These are phyloP conservation scores for Populus alba DNA, from an alignment of 345 rosid species.

Conservation along the genomic window DNA sequence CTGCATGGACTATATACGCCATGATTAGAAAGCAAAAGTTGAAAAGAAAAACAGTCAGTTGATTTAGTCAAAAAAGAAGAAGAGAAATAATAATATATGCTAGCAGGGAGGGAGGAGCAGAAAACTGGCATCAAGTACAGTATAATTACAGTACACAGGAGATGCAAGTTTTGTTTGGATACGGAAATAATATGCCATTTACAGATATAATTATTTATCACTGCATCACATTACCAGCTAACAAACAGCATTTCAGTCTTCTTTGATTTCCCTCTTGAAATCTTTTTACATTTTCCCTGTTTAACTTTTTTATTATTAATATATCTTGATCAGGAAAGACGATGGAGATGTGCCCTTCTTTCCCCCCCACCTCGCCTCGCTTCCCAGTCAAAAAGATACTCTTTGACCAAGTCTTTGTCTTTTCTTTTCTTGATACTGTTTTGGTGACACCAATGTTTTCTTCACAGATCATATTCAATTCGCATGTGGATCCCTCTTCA, in stretches of 20 bases:
- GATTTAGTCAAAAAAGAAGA: not conserved
- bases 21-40: too few species aligned
- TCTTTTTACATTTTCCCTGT: too few species aligned
- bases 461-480: not conserved
- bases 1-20: too few species aligned
- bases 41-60: not conserved
- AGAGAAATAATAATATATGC: not conserved
- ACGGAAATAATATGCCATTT: conserved; percentile 6
- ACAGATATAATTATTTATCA: not conserved
- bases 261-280: too few species aligned
- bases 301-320: too few species aligned
- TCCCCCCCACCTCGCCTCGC: not conserved
- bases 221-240: not conserved
- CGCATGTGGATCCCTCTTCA: not conserved
- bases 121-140: too few species aligned
- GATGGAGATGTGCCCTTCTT: not conserved
- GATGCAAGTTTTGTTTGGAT: not conserved
- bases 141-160: not conserved
- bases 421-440: not conserved
- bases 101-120: too few species aligned
- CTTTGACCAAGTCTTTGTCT: conserved; percentile 33
- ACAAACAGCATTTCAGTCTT: too few species aligned
- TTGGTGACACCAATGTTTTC: not conserved
- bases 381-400: conserved; percentile 23
- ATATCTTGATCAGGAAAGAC: not conserved